Percentiles rank a stretch among this genome's conserved stretches.
These are phyloP conservation scores for Kuraishia capsulata DNA, from an alignment of 805 yeast genomes.

Conservation along the genomic window DNA sequence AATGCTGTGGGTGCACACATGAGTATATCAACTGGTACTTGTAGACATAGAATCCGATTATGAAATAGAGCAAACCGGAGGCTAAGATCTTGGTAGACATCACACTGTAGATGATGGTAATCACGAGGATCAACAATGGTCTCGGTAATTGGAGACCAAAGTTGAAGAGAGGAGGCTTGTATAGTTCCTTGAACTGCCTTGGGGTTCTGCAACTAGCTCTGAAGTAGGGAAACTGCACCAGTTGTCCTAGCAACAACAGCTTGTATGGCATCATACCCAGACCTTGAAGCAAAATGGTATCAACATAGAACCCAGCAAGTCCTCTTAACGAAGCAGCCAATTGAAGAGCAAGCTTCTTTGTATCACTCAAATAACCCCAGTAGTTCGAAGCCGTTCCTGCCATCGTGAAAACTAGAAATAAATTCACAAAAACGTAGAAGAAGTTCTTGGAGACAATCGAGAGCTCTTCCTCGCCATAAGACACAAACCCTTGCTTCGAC, in stretches of 20 bases:
- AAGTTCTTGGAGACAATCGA: constrained; percentile 88
- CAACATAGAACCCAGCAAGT: constrained; percentile 82
- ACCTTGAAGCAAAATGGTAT: constrained; percentile 73
- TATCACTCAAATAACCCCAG: constrained; percentile 77
- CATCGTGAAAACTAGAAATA: constrained; percentile 87
- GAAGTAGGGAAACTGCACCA: constrained; percentile 66
- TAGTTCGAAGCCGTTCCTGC: constrained; percentile 85
- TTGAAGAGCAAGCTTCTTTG: constrained; percentile 80
- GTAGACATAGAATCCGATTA: constrained; percentile 80
- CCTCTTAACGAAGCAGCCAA: constrained; percentile 75
- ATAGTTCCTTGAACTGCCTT: constrained; percentile 64
- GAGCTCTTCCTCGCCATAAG: constrained; percentile 87
- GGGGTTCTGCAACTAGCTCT: constrained; percentile 66
- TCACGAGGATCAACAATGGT: constrained; percentile 77
- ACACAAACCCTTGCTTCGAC: constrained; percentile 76
- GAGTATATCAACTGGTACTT: constrained; percentile 87
- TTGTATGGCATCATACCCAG: constrained; percentile 88
- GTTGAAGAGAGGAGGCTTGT: constrained; percentile 86
- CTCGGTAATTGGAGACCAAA: constrained; percentile 90
- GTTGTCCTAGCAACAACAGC: constrained; percentile 69
- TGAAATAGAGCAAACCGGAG: constrained; percentile 77
- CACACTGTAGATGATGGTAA: constrained; percentile 80
- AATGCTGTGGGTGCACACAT: constrained; percentile 91
- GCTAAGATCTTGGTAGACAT: constrained; percentile 80
- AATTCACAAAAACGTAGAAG: constrained; percentile 87